Evolutionary conservation across 306 rosid species (phyloP), one percentile per base, ranked within the genome.

Genomic region (Corylus americana): DNA sequence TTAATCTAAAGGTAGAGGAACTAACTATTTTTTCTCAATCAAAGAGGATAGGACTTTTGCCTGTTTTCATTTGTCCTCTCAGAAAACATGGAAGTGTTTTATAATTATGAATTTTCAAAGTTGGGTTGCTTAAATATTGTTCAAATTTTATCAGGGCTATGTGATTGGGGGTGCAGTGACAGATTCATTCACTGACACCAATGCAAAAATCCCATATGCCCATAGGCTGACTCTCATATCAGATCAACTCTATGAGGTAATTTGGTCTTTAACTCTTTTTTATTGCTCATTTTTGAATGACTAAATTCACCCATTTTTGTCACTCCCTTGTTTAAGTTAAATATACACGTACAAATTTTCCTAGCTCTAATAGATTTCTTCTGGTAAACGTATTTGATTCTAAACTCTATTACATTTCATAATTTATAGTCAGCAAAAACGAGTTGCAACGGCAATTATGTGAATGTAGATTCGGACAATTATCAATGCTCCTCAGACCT

Each of bases 361-460:
- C 9, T 47, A 62, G n/a, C 12, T 4, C n/a, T 31, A 29, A 27
- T 12, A 17, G 13, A 27, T 62, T 14, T 62, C 44, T 29, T 27
- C 18, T 12, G 3, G 0, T 37, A 62, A 62, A 11, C 16, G 57
- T 13, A 17, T 53, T 55, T 57, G 25, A n/a, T 14, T 16, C 39
- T 58, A n/a, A 58, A 42, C 73, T 59, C 8, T 5, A 1, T 9
- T 22, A 16, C 48, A 20, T 61, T 18, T 44, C 11, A 29, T 47
- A 11, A 49, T 58, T 59, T 57, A 3, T 45, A 70, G 81, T 50
- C 81, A 3, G 76, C 76, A 10, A 22, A 57, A 55, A 45, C 48
- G 44, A 78, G 81, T 70, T 70, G 81, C 76, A 29, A 78, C 35
- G 70, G 59, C 50, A 67, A 78, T 25, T 78, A 20, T 45, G 70